phyloP scores from a whole-genome alignment of 106 monocot species.

The Gastrodia elata region DNA sequence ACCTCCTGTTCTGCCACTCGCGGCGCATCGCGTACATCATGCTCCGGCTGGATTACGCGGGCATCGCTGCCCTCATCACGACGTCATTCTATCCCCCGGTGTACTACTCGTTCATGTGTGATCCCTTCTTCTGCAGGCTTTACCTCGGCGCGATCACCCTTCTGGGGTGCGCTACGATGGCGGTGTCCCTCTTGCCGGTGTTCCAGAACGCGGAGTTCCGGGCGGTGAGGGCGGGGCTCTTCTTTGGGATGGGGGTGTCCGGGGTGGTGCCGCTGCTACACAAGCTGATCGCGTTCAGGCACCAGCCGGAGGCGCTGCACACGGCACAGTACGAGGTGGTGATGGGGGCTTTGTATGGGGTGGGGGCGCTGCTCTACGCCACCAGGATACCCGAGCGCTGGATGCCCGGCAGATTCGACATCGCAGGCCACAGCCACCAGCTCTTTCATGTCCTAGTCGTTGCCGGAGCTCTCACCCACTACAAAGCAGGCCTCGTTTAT shows the following conservation, averaged over 20 bases:
- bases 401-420: conserved; percentile 91
- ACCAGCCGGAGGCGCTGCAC: conserved; percentile 68
- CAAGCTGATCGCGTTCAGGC: conserved; percentile 58
- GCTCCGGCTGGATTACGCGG: conserved; percentile 91
- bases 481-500: conserved; percentile 73
- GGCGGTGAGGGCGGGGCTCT: conserved; percentile 53
- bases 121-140: conserved; percentile 80
- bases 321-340: conserved; percentile 77
- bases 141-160: conserved; percentile 75
- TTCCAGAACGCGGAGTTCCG: conserved; percentile 79
- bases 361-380: conserved; percentile 85
- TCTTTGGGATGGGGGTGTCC: conserved; percentile 92
- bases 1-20: conserved; percentile 91
- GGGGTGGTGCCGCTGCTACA: conserved; percentile 82
- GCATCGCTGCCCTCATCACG: conserved; percentile 85
- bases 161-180: conserved; percentile 59
- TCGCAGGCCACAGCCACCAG: conserved; percentile 96
- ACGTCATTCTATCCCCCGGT: conserved; percentile 97
- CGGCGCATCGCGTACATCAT: conserved; percentile 76
- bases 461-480: conserved; percentile 78
- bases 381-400: conserved; percentile 79
- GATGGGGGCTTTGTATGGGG: conserved; percentile 81
- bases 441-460: conserved; percentile 94
- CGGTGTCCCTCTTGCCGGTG: conserved; percentile 53
- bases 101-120: conserved; percentile 99